These are phyloP conservation scores for Microsporum audouinii DNA, from an alignment of 2,329 filamentous ascomycete species.

Conservation along the genomic window DNA sequence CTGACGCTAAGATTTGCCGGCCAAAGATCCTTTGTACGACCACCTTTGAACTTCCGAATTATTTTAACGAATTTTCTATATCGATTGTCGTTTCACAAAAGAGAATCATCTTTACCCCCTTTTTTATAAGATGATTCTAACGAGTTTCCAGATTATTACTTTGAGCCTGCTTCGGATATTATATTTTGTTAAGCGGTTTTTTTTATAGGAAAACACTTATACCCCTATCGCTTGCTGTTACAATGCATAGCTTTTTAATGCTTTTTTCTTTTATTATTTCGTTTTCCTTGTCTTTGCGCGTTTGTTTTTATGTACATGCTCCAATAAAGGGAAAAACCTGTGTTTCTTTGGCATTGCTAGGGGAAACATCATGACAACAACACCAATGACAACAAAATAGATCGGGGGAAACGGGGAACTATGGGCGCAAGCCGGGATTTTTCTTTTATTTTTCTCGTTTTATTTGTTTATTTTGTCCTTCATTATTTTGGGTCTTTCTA, in stretches of 20 bases:
- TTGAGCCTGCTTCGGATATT: not conserved
- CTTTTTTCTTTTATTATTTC: not conserved
- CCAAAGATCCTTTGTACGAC: not conserved
- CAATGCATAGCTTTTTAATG: not conserved
- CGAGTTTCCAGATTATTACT: not conserved
- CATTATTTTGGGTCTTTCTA: not conserved
- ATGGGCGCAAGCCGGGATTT: not conserved
- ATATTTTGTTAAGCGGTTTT: not conserved
- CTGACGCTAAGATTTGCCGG: not conserved
- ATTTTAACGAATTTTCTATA: slow-evolving; percentile 2
- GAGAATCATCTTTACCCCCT: not conserved
- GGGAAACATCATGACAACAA: slow-evolving; percentile 3
- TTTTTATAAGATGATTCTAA: not conserved
- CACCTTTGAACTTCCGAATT: not conserved
- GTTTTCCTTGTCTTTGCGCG: slow-evolving; percentile 6
- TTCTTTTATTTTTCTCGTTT: not conserved
- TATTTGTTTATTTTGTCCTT: not conserved
- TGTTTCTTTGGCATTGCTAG: slow-evolving; percentile 3
- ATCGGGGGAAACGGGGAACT: not conserved
- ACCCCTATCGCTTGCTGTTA: not conserved
- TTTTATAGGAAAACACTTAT: slow-evolving; percentile 3
- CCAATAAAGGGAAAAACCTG: not conserved
- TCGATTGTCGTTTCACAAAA: not conserved
- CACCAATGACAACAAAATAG: slow-evolving; percentile 2
- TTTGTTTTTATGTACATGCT: slow-evolving; percentile 1